phyloP scores from a whole-genome alignment of 345 rosid species.

The Angophora floribunda region DNA sequence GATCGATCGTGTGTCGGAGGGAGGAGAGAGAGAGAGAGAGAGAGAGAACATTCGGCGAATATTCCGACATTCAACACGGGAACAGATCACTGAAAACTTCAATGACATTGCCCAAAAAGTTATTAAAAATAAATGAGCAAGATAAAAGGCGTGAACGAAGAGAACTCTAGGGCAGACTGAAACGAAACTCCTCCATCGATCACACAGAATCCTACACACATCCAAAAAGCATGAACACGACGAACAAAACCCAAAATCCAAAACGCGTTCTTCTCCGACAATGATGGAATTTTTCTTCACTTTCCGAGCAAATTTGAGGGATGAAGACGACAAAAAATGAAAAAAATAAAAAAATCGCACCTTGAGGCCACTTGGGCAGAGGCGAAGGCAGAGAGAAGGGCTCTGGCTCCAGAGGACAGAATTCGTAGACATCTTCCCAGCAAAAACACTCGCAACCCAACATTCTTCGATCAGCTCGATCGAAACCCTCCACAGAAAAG shows the following conservation, averaged over 20 bases:
- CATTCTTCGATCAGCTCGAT: neutral
- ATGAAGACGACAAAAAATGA: neutral
- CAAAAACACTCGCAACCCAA: slow-evolving; percentile 1
- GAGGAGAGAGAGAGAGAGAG: neutral
- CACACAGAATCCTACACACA: neutral
- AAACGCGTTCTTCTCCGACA: neutral
- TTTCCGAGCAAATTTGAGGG: neutral
- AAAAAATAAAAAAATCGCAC: neutral
- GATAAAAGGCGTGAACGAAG: neutral
- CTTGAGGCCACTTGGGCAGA: slow-evolving; percentile 5
- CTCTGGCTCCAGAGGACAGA: neutral
- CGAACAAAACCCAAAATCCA: neutral
- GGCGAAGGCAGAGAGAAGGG: slow-evolving; percentile 9
- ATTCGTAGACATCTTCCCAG: neutral
- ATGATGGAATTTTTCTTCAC: neutral
- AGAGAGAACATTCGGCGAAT: neutral
- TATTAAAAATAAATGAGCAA: neutral
- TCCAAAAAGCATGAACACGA: neutral
- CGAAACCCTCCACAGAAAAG: neutral
- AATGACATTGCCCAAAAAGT: neutral
- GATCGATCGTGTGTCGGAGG: neutral
- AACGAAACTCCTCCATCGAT: neutral
- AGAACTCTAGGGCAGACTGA: neutral
- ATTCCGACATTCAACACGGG: neutral
- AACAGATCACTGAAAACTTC: neutral